Evolutionary conservation across 2,329 filamentous ascomycete genomes (phyloP).

Genomic region (Elsinoe arachidis): DNA sequence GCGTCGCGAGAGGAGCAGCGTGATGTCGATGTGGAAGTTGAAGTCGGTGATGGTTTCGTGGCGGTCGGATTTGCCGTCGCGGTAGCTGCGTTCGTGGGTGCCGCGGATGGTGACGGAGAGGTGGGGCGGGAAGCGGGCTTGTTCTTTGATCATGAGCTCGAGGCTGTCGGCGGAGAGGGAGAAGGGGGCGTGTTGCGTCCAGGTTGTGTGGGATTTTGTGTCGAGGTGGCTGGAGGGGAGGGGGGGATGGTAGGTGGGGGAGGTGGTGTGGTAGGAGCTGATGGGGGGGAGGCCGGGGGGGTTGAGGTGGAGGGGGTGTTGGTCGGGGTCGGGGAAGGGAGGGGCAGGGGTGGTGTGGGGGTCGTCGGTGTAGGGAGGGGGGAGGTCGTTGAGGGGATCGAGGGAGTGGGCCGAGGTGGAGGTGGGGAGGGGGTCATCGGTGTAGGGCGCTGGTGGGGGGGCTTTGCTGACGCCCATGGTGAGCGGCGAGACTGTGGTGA

Average conservation of each 20-base stretch:
- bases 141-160: background rate
- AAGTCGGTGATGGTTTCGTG: background rate
- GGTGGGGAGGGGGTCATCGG: background rate
- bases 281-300: background rate
- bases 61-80: background rate
- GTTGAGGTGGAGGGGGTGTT: background rate
- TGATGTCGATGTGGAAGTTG: slow-evolving; percentile 3
- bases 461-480: slow-evolving; percentile 5
- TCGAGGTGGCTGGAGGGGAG: background rate
- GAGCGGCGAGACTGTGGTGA: background rate
- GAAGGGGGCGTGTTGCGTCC: background rate
- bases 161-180: background rate
- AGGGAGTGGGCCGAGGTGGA: background rate
- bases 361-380: slow-evolving; percentile 1
- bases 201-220: background rate
- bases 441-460: background rate
- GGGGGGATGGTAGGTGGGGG: background rate
- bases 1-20: background rate
- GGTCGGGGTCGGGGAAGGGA: background rate
- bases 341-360: background rate
- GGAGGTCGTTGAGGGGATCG: background rate
- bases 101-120: background rate
- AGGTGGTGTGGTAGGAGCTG: background rate
- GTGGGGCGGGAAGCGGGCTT: background rate
- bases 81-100: background rate